phyloP scores from a whole-genome alignment of 306 rosid species.

The Acmispon strigosus region DNA sequence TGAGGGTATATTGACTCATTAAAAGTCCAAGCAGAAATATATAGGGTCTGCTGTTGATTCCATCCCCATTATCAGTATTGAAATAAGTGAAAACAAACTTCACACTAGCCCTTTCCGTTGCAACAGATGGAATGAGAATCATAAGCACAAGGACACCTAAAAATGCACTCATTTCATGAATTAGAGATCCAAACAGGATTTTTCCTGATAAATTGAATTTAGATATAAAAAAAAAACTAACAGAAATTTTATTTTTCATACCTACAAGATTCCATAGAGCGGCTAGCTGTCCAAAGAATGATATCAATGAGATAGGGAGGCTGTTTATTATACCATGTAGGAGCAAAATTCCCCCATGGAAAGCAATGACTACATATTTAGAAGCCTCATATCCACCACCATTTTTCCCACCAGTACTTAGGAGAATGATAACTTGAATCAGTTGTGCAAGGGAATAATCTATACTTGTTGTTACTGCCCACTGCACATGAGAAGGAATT shows the following conservation, averaged over 20 bases:
- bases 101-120: conserved; percentile 68
- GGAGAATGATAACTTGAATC: conserved; percentile 76
- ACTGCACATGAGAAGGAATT: conserved; percentile 47
- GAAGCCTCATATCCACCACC: conserved; percentile 69
- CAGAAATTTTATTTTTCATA: conserved; percentile 13
- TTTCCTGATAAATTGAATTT: neutral
- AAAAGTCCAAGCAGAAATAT: conserved; percentile 76
- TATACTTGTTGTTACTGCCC: conserved; percentile 89
- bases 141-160: conserved; percentile 78
- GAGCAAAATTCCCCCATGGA: conserved; percentile 69
- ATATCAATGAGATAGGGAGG: conserved; percentile 59
- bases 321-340: conserved; percentile 68
- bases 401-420: conserved; percentile 76
- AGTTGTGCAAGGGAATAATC: conserved; percentile 77
- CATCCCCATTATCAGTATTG: conserved; percentile 67
- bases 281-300: conserved; percentile 78
- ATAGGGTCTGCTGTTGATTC: conserved; percentile 51
- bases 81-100: conserved; percentile 79
- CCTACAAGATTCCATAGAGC: conserved; percentile 79
- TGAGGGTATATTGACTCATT: conserved; percentile 80
- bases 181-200: conserved; percentile 12
- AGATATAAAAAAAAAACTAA: neutral
- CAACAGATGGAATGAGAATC: conserved; percentile 64
- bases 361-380: conserved; percentile 57
- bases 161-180: neutral